Base-by-base conservation (phyloP, 495 filamentous ascomycete genomes). In the Aspergillus wentii region DNA sequence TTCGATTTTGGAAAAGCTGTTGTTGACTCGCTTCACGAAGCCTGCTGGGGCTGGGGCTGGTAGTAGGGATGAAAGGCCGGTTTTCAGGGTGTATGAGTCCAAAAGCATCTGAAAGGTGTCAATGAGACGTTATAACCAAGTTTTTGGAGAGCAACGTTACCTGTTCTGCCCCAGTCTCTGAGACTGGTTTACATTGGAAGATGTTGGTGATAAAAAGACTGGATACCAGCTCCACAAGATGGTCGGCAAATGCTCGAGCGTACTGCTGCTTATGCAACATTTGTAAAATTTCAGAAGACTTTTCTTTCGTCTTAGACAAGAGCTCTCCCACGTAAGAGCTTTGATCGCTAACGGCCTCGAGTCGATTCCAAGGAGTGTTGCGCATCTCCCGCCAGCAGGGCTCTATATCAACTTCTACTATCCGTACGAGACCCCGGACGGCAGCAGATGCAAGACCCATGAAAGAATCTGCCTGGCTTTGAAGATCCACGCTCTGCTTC, bases 341-440 rank as follows among this genome's bases (percentile, higher is more conserved):
- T 49, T 96, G 91, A 53, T 97, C 92, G 38, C 86, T 88, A n/a
- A 95, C 94, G 41, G 71, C 82, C 47, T 97, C 94, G 66, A 98
- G 83, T 44, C 85, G 86, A 54, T 81, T 83, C 92, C 92, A 98
- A n/a, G 88, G 83, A 0, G 81, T 92, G 53, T 95, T 94, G 40
- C 86, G 84, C 92, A 98, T 97, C 68, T 97, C 94, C 36, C 91
- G 79, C 91, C 90, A 97, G 9, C 79, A 80, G 2, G 85, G 78
- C 43, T 96, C 92, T 46, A 86, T 80, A 17, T 83, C 82, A 5
- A 83, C 41, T 48, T 96, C 88, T 8, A 94, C 84, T 49, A 80
- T 83, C 38, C 84, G 78, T 1, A 96, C 89, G 33, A 98, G 76
- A 4, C 82, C 76, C 23, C 88, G 74, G 8, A 97, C 82, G 7